Evolutionary conservation across 805 yeast genomes (phyloP), one percentile per base, ranked within the genome.

Genomic region (Lachancea sp.): DNA sequence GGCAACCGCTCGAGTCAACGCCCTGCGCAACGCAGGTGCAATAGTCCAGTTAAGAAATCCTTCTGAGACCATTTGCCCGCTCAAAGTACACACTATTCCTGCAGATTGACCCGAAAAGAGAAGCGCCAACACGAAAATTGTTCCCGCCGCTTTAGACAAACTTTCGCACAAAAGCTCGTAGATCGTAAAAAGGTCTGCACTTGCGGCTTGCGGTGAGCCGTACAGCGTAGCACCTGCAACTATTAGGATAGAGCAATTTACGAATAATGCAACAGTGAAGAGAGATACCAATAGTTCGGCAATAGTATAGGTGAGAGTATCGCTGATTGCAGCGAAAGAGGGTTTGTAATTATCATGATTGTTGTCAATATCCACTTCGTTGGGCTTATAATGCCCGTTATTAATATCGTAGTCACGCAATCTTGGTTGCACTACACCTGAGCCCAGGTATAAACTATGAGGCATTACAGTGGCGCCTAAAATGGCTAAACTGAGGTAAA

Each of bases 381-480:
- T 70, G 35, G 69, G 50, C 62, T 67, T 57, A 53, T 74, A 80
- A 58, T 70, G 66, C 1, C 95, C 95, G 42, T 76, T 60, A 41
- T 72, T 75, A 13, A 77, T 67, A 58, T 88, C 97, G 54, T 67
- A 86, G 34, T 85, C 94, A 50, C 83, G 75, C 40, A 88, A 66
- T 46, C 96, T 71, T 5, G 95, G 81, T 57, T 87, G 94, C 5
- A 85, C 96, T 41, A 89, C 75, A 11, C 95, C 94, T 1, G 90
- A 80, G 1, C 97, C 97, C 34, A 88, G 69, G 55, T 83, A 88
- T 37, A 88, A 67, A 2, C 92, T 82, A 57, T 89, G 97, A 6
- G 96, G 96, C 97, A 88, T 88, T 19, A 89, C 90, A 2, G 96
- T 88, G 18, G 96, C 95, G 22, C 97, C 97, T 44, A 89, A 66